Evolutionary conservation across 2,329 filamentous ascomycete genomes (phyloP).

Genomic region (Colletotrichum aenigma): DNA sequence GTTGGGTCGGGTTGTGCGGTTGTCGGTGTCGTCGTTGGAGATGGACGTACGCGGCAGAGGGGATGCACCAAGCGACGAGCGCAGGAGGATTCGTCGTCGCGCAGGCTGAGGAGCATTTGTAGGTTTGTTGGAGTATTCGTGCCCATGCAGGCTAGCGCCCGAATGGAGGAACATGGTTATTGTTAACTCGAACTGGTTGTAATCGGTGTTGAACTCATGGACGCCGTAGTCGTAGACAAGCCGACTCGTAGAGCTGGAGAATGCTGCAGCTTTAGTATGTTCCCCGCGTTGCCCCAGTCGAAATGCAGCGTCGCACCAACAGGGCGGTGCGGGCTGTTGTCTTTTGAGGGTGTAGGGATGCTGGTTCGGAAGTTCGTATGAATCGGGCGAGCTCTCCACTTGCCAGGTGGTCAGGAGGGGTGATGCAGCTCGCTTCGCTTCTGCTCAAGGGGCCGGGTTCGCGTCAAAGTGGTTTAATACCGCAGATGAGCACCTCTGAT

Average conservation of each 20-base stretch:
- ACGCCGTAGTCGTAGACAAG: not conserved
- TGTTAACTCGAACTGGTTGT: not conserved
- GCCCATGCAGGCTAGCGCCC: constrained; percentile 63
- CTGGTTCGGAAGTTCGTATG: not conserved
- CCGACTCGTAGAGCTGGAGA: not conserved
- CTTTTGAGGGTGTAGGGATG: not conserved
- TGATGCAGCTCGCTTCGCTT: not conserved
- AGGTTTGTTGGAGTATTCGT: constrained; percentile 56
- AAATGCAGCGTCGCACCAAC: not conserved
- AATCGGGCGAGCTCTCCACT: constrained; percentile 5
- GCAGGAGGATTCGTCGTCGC: constrained; percentile 42
- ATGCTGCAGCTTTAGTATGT: not conserved
- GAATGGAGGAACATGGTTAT: constrained; percentile 61
- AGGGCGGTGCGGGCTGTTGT: not conserved
- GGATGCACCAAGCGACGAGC: constrained; percentile 40
- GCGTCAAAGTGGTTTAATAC: not conserved
- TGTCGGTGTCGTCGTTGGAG: not conserved
- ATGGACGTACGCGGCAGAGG: not conserved
- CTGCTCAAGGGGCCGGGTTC: not conserved
- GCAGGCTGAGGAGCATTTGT: constrained; percentile 31
- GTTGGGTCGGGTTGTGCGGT: not conserved
- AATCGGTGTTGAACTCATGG: not conserved
- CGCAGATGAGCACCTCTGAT: not conserved
- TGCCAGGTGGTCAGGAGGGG: not conserved
- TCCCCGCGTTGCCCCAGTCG: not conserved